Evolutionary conservation across 495 filamentous ascomycete genomes (phyloP).

Genomic region (Tuber umbilicatum): DNA sequence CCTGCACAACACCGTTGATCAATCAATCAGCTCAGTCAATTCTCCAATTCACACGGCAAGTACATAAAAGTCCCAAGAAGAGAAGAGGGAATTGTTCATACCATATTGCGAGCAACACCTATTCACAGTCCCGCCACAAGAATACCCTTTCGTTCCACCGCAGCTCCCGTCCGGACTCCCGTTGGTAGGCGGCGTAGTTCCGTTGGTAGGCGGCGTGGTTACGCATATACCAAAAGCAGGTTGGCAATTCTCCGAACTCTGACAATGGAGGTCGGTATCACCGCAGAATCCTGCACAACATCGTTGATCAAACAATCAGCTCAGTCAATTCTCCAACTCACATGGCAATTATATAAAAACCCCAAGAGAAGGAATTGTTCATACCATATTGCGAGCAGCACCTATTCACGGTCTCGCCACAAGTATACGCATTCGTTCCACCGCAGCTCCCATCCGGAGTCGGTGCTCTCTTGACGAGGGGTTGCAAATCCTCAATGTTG

Average conservation of each 20-base stretch:
- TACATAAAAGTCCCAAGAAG: neutral
- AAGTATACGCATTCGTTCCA: constrained; percentile 30
- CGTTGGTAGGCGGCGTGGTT: too few relatives aligned
- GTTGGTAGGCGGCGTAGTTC: too few relatives aligned
- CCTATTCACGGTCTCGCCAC: constrained; percentile 11
- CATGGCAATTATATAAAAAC: neutral
- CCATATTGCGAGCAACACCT: constrained; percentile 35
- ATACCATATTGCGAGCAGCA: constrained; percentile 36
- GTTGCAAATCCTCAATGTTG: constrained; percentile 16
- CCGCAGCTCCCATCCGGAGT: constrained; percentile 24
- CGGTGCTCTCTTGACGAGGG: constrained; percentile 22
- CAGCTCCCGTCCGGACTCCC: constrained; percentile 24
- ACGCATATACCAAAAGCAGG: constrained; percentile 16
- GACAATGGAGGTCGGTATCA: constrained; percentile 20
- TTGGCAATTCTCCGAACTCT: constrained; percentile 17
- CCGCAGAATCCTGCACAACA: constrained; percentile 23
- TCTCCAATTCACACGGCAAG: neutral
- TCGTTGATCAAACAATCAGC: neutral
- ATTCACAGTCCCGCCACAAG: constrained; percentile 13
- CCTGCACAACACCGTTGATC: constrained; percentile 8
- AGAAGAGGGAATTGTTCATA: neutral
- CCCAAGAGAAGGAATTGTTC: neutral
- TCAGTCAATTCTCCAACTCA: neutral
- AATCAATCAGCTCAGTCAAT: neutral
- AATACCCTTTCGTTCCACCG: constrained; percentile 30